phyloP scores from a whole-genome alignment of 495 filamentous ascomycete genomes.

The Penicillium maclennaniae region DNA sequence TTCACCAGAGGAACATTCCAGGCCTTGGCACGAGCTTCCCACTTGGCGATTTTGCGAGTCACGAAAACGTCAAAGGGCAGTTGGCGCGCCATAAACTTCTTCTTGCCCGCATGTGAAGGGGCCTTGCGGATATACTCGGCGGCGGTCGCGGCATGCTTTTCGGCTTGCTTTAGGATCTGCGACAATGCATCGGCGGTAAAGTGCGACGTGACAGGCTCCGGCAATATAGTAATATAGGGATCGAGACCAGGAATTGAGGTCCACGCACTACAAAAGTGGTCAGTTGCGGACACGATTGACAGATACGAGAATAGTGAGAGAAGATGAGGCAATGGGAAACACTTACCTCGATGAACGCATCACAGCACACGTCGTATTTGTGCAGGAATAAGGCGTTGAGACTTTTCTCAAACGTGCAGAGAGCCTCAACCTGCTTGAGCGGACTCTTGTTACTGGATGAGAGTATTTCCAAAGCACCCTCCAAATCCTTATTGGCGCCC shows the following conservation, averaged over 20 bases:
- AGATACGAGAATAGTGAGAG: neutral
- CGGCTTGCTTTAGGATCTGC: constrained; percentile 48
- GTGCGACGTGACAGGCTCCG: constrained; percentile 69
- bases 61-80: constrained; percentile 91
- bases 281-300: neutral
- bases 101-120: constrained; percentile 74
- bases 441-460: constrained; percentile 55
- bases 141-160: constrained; percentile 58
- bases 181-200: constrained; percentile 59
- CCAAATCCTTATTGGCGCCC: constrained; percentile 61
- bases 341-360: constrained; percentile 63
- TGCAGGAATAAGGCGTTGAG: constrained; percentile 77
- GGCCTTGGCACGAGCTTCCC: constrained; percentile 73
- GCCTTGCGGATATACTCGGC: constrained; percentile 67
- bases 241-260: constrained; percentile 88
- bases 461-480: constrained; percentile 64
- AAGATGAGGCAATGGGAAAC: neutral
- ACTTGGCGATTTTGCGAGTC: constrained; percentile 79
- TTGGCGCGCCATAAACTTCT: constrained; percentile 82
- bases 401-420: constrained; percentile 80
- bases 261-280: constrained; percentile 52
- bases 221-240: constrained; percentile 88
- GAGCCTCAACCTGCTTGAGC: constrained; percentile 78
- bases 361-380: constrained; percentile 64
- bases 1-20: constrained; percentile 70